Evolutionary conservation across 768 basidiomycete species (phyloP), one percentile per base, ranked within the genome.

Genomic region (Trametopsis cervina): DNA sequence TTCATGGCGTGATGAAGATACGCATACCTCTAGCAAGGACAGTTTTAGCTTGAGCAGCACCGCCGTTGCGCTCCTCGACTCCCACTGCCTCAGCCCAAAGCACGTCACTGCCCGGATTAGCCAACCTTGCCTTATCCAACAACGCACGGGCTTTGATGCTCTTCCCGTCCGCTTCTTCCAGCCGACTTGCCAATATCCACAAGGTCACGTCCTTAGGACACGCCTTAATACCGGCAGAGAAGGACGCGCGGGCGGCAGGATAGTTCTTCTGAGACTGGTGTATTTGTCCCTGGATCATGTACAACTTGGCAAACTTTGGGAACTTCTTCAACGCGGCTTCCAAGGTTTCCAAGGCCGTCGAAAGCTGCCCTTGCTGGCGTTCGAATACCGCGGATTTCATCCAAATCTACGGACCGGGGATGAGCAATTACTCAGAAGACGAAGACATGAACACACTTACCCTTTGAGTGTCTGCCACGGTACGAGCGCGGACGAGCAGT

Each of bases 331-430:
- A 74, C 0, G 91, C 95, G 2, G 76, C 72, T 13, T 79, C 68
- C 10, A 92, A 73, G 0, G 86, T 91, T 52, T 81, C 70, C 17
- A 97, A 75, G 0, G 95, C 92, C 1, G 73, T 76, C 13, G 78
- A 74, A 4, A 81, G 71, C 53, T 84, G 78, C 1, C 84, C 84
- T 63, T 93, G 89, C 61, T 95, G 89, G 9, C 94, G 78, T 60
- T 97, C 93, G 57, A 99, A 93, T 1, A 90, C 89, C 2, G 89
- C 93, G 1, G 89, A 92, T 64, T 99, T 98, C 93, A 98, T 92
- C 96, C 95, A 99, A 44, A 99, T 97, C 92, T 95, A 59, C 7
- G 54, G 18, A 4, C 52, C 37, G 39, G 36, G 23, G n/a, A n/a
- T 2, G 1, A 15, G 20, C 24, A 6, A 9, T 17, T 4, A 26